Percentiles rank a stretch among this genome's conserved stretches.
phyloP scores from a whole-genome alignment of 192 early-diverging fungal species.

The Linnemannia elongata region DNA sequence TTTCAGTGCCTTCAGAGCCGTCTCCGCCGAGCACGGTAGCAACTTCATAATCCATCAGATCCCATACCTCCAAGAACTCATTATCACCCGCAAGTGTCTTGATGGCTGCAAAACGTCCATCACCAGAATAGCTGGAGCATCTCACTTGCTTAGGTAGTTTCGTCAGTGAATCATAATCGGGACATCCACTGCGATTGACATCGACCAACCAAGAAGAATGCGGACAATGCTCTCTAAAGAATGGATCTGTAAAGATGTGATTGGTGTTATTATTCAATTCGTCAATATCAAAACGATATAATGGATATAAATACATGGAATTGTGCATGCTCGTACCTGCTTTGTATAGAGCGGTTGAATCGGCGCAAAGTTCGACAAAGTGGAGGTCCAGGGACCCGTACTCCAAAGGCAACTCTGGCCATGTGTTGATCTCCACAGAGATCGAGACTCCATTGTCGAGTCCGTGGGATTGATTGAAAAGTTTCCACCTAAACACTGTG shows the following conservation, averaged over 20 bases:
- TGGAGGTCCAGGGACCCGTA: not conserved
- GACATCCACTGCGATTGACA: not conserved
- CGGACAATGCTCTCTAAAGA: not conserved
- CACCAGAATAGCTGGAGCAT: not conserved
- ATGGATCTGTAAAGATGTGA: not conserved
- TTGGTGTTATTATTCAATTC: not conserved
- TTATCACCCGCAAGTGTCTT: not conserved
- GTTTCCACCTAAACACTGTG: not conserved
- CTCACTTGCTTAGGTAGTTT: accelerated
- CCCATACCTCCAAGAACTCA: not conserved
- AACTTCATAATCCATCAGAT: not conserved
- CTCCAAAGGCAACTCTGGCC: not conserved
- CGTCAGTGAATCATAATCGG: not conserved
- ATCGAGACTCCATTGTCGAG: not conserved
- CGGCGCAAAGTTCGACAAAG: not conserved
- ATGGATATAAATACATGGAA: not conserved
- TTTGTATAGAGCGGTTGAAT: not conserved
- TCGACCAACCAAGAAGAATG: not conserved
- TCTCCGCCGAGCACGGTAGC: too few relatives aligned
- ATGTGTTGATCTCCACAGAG: not conserved
- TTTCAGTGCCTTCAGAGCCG: not conserved
- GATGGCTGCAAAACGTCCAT: not conserved
- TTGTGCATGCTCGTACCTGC: not conserved
- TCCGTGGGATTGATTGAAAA: not conserved
- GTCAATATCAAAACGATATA: not conserved